These are phyloP conservation scores for Chrysanthemum makinoi DNA, from an alignment of 129 eudicot genomes.

Conservation along the genomic window DNA sequence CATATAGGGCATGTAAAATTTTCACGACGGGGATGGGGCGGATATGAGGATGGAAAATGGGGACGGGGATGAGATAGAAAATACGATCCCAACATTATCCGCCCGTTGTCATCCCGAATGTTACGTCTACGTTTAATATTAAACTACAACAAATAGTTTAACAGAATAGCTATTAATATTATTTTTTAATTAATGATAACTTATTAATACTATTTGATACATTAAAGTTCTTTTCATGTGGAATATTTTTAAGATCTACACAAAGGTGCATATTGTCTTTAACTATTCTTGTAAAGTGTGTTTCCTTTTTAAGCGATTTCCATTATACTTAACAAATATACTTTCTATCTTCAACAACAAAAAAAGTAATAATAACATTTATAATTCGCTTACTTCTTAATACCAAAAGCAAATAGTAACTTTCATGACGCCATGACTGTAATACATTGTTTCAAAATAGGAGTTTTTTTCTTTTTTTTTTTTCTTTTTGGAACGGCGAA, in stretches of 20 bases:
- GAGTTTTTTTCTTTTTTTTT: too few species aligned
- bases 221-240: background rate
- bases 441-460: too few species aligned
- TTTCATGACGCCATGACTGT: background rate
- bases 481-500: too few species aligned
- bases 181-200: background rate
- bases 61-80: too few species aligned
- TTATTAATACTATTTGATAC: background rate
- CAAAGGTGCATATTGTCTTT: background rate
- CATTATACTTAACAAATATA: constrained; percentile 18
- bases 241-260: constrained; percentile 12
- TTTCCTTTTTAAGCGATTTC: constrained; percentile 15
- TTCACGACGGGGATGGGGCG: too few species aligned
- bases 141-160: too few species aligned
- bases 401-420: constrained; percentile 8
- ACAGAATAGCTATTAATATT: background rate
- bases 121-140: too few species aligned
- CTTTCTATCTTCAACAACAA: too few species aligned
- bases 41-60: too few species aligned
- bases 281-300: constrained; percentile 31
- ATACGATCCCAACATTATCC: too few species aligned
- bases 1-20: too few species aligned
- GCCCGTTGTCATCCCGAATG: too few species aligned
- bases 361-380: background rate
- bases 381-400: constrained; percentile 6